Evolutionary conservation across 2,329 filamentous ascomycete species (phyloP).

Genomic region (Pseudogymnoascus sp.): DNA sequence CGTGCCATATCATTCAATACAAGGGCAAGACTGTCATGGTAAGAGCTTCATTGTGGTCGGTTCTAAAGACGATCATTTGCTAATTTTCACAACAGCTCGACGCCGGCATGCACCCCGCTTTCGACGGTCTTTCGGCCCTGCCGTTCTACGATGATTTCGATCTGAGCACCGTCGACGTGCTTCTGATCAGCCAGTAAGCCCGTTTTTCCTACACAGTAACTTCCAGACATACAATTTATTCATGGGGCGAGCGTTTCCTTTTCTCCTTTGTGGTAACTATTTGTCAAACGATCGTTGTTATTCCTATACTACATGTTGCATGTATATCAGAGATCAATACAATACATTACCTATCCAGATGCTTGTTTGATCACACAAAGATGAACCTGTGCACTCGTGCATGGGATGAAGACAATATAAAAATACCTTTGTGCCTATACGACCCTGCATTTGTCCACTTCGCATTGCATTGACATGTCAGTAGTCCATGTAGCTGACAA

Average conservation of each 20-base stretch:
- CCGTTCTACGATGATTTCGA: slow-evolving; percentile 99
- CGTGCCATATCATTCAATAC: slow-evolving; percentile 97
- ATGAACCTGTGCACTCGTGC: slow-evolving; percentile 19
- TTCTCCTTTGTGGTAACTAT: neutral
- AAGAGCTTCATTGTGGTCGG: slow-evolving; percentile 26
- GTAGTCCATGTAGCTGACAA: slow-evolving; percentile 16
- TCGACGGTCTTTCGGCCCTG: slow-evolving; percentile 85
- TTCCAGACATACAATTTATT: neutral
- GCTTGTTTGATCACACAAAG: slow-evolving; percentile 28
- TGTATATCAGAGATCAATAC: slow-evolving; percentile 38
- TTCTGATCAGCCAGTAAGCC: slow-evolving; percentile 98
- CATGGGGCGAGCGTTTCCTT: neutral
- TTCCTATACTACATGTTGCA: slow-evolving; percentile 17
- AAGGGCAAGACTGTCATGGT: slow-evolving; percentile 99
- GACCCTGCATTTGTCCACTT: neutral
- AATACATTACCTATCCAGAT: slow-evolving; percentile 30
- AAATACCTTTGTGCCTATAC: neutral
- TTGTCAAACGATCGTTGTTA: neutral
- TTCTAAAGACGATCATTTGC: slow-evolving; percentile 11
- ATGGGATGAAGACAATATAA: neutral
- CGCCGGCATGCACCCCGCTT: slow-evolving; percentile 92
- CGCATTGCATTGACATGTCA: neutral
- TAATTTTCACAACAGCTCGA: slow-evolving; percentile 56
- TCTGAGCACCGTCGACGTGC: slow-evolving; percentile 90
- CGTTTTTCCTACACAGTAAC: slow-evolving; percentile 16